phyloP scores from a whole-genome alignment of 106 monocot species.

The Alisma plantagoaquatica region DNA sequence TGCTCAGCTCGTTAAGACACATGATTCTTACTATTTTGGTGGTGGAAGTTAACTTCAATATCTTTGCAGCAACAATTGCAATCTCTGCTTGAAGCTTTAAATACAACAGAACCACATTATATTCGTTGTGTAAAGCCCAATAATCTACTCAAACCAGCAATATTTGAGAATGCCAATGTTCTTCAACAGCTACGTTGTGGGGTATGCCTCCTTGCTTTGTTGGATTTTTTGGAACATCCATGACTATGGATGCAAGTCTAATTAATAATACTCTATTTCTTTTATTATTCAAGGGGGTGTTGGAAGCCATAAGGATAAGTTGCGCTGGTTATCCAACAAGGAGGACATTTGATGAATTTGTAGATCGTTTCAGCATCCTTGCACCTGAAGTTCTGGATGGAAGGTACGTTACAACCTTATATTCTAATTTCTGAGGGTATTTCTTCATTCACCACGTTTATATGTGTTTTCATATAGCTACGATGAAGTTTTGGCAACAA shows the following conservation, averaged over 20 bases:
- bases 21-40: background rate
- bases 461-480: constrained; percentile 33
- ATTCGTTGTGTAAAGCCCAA: constrained; percentile 41
- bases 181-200: constrained; percentile 42
- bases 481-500: constrained; percentile 47
- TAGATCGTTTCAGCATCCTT: constrained; percentile 66
- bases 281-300: constrained; percentile 34
- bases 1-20: background rate
- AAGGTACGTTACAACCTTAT: constrained; percentile 25
- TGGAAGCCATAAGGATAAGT: constrained; percentile 23
- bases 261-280: no score
- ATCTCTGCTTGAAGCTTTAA: constrained; percentile 23
- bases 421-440: background rate
- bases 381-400: constrained; percentile 50
- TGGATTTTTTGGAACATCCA: no score
- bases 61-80: constrained; percentile 45
- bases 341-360: constrained; percentile 57
- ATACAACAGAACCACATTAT: constrained; percentile 32
- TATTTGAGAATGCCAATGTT: constrained; percentile 60
- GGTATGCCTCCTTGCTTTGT: constrained; percentile 16
- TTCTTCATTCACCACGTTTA: background rate
- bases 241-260: no score
- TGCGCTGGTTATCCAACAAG: constrained; percentile 72
- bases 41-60: background rate
- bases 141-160: constrained; percentile 54